A percentile compares a stretch with the other conserved stretches of the same genome.
Conservation (phyloP, 1,139 yeast species). For the Protomyces inouyei region DNA sequence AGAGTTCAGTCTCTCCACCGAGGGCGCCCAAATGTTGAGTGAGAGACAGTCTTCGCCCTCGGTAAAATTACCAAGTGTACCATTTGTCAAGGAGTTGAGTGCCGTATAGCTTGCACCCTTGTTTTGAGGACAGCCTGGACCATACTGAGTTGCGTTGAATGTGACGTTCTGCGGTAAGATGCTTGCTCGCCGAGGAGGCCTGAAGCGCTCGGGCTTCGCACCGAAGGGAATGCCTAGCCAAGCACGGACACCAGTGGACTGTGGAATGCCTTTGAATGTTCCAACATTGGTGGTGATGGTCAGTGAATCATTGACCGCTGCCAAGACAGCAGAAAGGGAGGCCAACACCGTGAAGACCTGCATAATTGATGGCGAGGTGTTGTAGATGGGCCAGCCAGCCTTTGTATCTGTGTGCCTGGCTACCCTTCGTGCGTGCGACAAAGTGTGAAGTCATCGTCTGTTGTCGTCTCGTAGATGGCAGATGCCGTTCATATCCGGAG, state of each 20-base stretch:
- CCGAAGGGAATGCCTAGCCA: conserved; percentile 24
- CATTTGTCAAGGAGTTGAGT: not conserved
- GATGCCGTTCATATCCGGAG: too few relatives aligned
- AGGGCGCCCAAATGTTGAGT: conserved; percentile 21
- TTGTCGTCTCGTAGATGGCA: too few relatives aligned
- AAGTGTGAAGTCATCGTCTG: too few relatives aligned
- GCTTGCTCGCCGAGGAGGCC: conserved; percentile 21
- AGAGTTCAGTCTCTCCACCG: conserved; percentile 1
- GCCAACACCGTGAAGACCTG: not conserved
- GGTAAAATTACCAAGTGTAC: conserved; percentile 12
- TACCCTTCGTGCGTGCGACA: too few relatives aligned
- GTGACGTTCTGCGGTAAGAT: not conserved
- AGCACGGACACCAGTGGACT: not conserved
- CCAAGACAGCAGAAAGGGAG: not conserved
- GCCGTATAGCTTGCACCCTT: conserved; percentile 8
- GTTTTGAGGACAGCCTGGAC: conserved; percentile 21
- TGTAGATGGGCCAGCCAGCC: too few relatives aligned
- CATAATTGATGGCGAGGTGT: not conserved
- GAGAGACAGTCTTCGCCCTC: conserved; percentile 26
- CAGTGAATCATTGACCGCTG: not conserved
- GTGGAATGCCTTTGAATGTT: conserved; percentile 1
- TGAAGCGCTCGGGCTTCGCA: conserved; percentile 5
- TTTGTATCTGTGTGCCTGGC: too few relatives aligned
- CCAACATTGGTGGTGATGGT: conserved; percentile 14
- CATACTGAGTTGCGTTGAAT: conserved; percentile 16